A percentile compares a stretch with the other conserved stretches of the same genome.
Conservation (phyloP, 176 grass and related monocot species). For the Bolboschoenus planiculmis region DNA sequence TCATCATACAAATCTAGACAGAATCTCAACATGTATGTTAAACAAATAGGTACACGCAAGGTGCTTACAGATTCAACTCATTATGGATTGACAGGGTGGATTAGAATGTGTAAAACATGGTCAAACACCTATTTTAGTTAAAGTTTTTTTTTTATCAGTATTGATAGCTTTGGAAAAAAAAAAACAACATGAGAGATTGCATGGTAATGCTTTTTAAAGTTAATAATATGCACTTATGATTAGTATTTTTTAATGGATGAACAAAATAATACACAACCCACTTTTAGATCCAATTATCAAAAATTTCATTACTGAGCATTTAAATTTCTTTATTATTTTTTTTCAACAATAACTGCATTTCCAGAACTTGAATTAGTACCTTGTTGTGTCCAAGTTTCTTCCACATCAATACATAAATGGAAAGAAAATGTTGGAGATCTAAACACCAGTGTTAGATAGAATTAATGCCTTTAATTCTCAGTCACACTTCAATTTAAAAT, state of each 20-base stretch:
- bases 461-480: not conserved
- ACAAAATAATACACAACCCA: not conserved
- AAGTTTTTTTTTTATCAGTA: not conserved
- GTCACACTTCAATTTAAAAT: too few species aligned
- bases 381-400: too few species aligned
- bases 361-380: too few species aligned
- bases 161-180: too few species aligned
- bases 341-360: too few species aligned
- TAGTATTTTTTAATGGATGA: not conserved
- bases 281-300: not conserved
- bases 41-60: not conserved
- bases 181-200: not conserved
- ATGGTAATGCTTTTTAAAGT: not conserved
- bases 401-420: too few species aligned
- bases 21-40: not conserved
- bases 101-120: not conserved
- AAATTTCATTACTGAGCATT: too few species aligned
- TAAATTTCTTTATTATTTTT: too few species aligned
- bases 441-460: not conserved
- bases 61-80: not conserved
- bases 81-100: not conserved
- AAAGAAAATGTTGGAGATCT: not conserved
- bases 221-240: not conserved
- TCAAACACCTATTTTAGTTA: not conserved
- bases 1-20: not conserved